A percentile compares a stretch with the other conserved stretches of the same genome.
Conservation (phyloP, 371 early-diverging fungal species). For the Actinomortierella ambigua region DNA sequence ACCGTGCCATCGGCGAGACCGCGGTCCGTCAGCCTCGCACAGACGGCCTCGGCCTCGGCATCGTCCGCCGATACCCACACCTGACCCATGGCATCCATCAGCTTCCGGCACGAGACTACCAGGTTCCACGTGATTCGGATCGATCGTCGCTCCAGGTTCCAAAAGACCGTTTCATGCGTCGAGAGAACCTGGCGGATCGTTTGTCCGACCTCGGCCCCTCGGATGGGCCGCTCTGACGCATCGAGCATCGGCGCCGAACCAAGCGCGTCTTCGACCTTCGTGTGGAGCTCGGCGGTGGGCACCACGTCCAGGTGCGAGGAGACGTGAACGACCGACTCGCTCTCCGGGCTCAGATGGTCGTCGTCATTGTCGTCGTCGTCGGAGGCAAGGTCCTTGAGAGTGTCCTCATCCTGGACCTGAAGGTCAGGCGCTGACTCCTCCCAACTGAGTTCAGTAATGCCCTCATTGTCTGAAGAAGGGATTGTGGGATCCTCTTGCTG, state of each 20-base stretch:
- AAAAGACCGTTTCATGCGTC: slow-evolving; percentile 16
- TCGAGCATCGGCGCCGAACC: neutral
- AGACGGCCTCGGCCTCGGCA: slow-evolving; percentile 75
- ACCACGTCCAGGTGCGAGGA: too few species aligned
- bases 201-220: neutral
- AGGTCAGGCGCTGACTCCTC: too few species aligned
- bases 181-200: slow-evolving; percentile 24
- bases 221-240: neutral
- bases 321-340: too few species aligned
- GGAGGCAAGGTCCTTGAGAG: too few species aligned
- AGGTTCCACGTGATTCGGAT: slow-evolving; percentile 55
- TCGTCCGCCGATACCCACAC: slow-evolving; percentile 51
- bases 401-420: too few species aligned
- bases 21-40: slow-evolving; percentile 56
- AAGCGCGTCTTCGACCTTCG: too few species aligned
- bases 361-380: too few species aligned
- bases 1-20: slow-evolving; percentile 62
- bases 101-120: slow-evolving; percentile 53
- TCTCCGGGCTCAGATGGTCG: too few species aligned
- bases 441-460: too few species aligned
- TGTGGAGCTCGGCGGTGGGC: too few species aligned
- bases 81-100: slow-evolving; percentile 58
- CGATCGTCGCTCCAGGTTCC: slow-evolving; percentile 55
- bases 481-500: too few species aligned
- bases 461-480: too few species aligned